These are phyloP conservation scores for Phytophthora palmivora DNA, from an alignment of 352 stramenopile genomes.

Conservation along the genomic window DNA sequence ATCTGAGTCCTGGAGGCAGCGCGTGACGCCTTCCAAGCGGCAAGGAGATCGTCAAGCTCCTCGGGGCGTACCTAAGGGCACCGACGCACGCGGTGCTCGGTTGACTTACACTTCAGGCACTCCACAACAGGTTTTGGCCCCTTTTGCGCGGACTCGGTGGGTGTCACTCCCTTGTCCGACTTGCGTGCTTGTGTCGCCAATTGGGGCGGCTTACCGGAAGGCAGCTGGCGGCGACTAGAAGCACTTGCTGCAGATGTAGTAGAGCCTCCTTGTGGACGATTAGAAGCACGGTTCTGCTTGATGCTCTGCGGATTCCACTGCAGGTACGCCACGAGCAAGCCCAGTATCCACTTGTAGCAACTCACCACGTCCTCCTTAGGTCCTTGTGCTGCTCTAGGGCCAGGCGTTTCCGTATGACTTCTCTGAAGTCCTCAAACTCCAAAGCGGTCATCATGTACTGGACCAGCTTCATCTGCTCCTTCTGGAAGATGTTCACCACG, in stretches of 20 bases:
- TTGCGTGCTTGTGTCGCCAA: background rate
- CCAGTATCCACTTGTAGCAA: no score
- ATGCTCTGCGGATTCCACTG: no score
- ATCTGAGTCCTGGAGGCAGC: no score
- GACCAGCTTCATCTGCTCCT: constrained; percentile 5
- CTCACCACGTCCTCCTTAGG: background rate
- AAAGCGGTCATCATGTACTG: background rate
- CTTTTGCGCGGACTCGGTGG: background rate
- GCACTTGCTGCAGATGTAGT: background rate
- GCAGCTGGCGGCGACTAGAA: background rate
- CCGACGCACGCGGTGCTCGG: no score
- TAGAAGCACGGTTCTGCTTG: no score
- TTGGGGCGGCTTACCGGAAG: background rate
- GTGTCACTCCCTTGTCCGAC: background rate
- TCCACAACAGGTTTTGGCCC: background rate
- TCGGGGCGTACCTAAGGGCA: no score
- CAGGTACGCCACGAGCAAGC: no score
- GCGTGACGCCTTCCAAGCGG: no score
- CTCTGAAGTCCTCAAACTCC: background rate
- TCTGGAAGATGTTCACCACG: constrained; percentile 3
- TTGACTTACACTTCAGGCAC: no score
- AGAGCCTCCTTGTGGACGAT: no score
- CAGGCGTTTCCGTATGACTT: background rate
- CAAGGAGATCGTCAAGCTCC: no score
- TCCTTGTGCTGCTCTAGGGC: background rate